phyloP scores from a whole-genome alignment of 495 filamentous ascomycete genomes.

The Aspergillus coremiiformis region DNA sequence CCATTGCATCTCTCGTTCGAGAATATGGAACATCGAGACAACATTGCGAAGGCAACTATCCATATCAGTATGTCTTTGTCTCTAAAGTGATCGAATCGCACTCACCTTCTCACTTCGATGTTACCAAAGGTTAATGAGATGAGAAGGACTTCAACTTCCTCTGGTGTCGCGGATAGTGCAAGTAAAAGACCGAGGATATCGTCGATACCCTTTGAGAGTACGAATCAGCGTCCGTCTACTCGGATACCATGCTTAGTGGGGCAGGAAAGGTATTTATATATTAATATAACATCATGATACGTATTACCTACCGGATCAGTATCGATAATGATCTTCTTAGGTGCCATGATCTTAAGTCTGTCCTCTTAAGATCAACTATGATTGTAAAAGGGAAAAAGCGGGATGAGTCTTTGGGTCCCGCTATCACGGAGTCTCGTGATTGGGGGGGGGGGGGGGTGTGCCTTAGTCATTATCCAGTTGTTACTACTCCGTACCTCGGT shows the following conservation, averaged over 20 bases:
- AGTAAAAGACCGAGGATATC: conserved; percentile 83
- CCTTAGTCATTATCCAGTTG: background rate
- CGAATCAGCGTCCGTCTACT: no score
- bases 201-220: conserved; percentile 64
- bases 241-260: no score
- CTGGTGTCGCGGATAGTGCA: conserved; percentile 70
- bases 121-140: conserved; percentile 93
- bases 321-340: conserved; percentile 75
- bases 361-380: background rate
- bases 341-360: conserved; percentile 5
- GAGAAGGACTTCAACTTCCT: conserved; percentile 82
- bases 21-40: conserved; percentile 83
- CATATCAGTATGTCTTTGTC: background rate
- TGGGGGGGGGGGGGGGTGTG: no score
- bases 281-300: no score
- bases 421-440: conserved; percentile 10
- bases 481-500: background rate
- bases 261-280: background rate
- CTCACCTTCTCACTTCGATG: conserved; percentile 68
- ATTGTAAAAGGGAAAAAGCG: conserved; percentile 2
- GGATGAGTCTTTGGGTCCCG: conserved; percentile 13
- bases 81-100: background rate
- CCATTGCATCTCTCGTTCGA: conserved; percentile 87
- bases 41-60: conserved; percentile 79
- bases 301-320: conserved; percentile 71